phyloP scores from a whole-genome alignment of 768 basidiomycete genomes.

The Coprinopsis sp. region DNA sequence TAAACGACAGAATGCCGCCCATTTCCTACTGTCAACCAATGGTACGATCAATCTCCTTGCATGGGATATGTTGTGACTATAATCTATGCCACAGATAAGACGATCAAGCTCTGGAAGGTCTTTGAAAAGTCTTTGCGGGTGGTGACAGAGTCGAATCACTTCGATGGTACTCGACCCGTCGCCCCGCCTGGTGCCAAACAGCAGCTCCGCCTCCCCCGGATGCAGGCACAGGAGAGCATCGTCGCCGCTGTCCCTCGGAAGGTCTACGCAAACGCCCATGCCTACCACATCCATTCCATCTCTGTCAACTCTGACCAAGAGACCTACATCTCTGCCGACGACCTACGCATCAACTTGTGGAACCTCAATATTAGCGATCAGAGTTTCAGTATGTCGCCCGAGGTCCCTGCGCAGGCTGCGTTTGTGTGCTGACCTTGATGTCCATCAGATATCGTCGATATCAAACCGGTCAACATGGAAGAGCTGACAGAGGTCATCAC shows the following conservation, averaged over 20 bases:
- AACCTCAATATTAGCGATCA: constrained; percentile 98
- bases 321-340: constrained; percentile 99
- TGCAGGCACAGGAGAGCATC: constrained; percentile 94
- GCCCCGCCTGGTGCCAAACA: constrained; percentile 53
- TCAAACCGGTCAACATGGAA: constrained; percentile 99
- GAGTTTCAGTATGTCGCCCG: constrained; percentile 82
- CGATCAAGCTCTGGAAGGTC: constrained; percentile 99
- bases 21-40: constrained; percentile 95
- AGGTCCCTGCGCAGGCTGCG: neutral
- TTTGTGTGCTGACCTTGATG: neutral
- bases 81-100: constrained; percentile 71
- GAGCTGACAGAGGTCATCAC: constrained; percentile 99
- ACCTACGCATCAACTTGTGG: constrained; percentile 96
- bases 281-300: constrained; percentile 99
- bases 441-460: constrained; percentile 91
- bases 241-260: constrained; percentile 98
- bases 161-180: constrained; percentile 68
- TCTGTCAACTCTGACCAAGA: constrained; percentile 99
- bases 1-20: constrained; percentile 94
- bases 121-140: constrained; percentile 96
- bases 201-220: constrained; percentile 82
- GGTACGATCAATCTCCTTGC: constrained; percentile 51
- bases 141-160: constrained; percentile 94
- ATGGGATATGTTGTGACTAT: constrained; percentile 4
- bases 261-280: constrained; percentile 98